phyloP scores from a whole-genome alignment of 2,329 filamentous ascomycete genomes.

The Cladosporium sp. region DNA sequence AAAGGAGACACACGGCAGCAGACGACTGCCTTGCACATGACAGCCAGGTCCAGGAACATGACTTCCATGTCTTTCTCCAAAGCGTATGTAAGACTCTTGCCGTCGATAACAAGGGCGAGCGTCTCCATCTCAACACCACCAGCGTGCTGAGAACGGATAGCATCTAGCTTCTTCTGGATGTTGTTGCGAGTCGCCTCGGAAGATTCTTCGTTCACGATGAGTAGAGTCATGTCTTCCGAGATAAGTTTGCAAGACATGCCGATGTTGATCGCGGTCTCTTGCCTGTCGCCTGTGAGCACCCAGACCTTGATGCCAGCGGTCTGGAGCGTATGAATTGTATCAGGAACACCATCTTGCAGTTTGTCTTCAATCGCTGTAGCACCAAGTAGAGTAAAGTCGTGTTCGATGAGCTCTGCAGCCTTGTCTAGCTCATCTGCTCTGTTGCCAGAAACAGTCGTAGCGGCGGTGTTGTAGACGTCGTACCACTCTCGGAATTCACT shows the following conservation, averaged over 20 bases:
- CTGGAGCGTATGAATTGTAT: constrained; percentile 96
- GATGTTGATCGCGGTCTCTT: constrained; percentile 99
- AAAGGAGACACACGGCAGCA: constrained; percentile 94
- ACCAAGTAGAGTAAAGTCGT: constrained; percentile 84
- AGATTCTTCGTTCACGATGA: constrained; percentile 92
- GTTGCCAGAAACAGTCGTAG: constrained; percentile 88
- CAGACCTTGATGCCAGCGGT: constrained; percentile 97
- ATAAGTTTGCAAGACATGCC: constrained; percentile 99
- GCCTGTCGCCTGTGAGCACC: constrained; percentile 95
- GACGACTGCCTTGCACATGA: constrained; percentile 98
- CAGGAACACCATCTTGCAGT: constrained; percentile 93
- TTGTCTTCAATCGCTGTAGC: constrained; percentile 97
- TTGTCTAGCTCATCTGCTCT: constrained; percentile 95
- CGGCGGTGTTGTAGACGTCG: constrained; percentile 80
- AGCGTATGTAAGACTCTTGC: constrained; percentile 89
- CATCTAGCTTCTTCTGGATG: constrained; percentile 88
- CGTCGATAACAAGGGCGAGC: constrained; percentile 90
- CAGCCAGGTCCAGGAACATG: constrained; percentile 84
- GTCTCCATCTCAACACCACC: constrained; percentile 78
- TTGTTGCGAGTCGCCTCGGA: constrained; percentile 80
- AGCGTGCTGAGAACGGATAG: constrained; percentile 79
- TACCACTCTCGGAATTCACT: constrained; percentile 86
- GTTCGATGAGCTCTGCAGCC: constrained; percentile 92
- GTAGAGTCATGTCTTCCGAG: constrained; percentile 96
- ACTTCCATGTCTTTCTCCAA: constrained; percentile 93